A percentile compares a stretch with the other conserved stretches of the same genome.
These are phyloP conservation scores for Aspergillus diversus DNA, from an alignment of 495 filamentous ascomycete species.

Conservation along the genomic window DNA sequence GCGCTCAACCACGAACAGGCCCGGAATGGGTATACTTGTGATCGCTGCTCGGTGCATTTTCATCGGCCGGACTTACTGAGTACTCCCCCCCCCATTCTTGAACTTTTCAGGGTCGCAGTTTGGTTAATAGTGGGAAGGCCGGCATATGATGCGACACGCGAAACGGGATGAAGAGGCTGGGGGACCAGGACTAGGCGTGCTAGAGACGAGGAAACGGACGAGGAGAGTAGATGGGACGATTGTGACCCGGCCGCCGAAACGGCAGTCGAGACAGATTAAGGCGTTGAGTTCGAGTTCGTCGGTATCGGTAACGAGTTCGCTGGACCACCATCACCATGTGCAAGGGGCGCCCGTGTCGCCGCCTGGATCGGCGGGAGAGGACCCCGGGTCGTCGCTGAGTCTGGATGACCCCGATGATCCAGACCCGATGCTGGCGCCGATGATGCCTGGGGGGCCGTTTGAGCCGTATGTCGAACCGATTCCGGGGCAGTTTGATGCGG, in stretches of 20 bases:
- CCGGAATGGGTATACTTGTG: constrained; percentile 57
- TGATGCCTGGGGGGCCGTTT: constrained; percentile 40
- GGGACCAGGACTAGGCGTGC: constrained; percentile 56
- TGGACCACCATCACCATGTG: constrained; percentile 22
- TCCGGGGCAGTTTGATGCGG: constrained; percentile 42
- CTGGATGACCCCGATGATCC: constrained; percentile 36
- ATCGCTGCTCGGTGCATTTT: constrained; percentile 61
- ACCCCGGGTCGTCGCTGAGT: constrained; percentile 27
- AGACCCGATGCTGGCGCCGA: constrained; percentile 38
- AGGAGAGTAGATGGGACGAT: constrained; percentile 61
- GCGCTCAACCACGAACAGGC: constrained; percentile 54
- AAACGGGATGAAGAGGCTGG: constrained; percentile 65
- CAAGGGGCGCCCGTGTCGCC: constrained; percentile 35
- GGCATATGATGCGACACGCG: constrained; percentile 61
- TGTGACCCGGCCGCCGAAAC: constrained; percentile 42
- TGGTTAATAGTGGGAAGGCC: constrained; percentile 41
- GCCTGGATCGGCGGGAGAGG: constrained; percentile 29
- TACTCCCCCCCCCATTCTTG: constrained; percentile 23
- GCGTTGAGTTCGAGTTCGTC: constrained; percentile 14
- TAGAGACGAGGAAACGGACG: constrained; percentile 64
- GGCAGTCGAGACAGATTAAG: constrained; percentile 22
- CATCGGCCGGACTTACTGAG: constrained; percentile 58
- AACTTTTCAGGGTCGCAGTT: too few species aligned
- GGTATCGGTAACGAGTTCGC: constrained; percentile 24
- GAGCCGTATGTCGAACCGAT: constrained; percentile 43